Conservation (phyloP, 768 basidiomycete species). For the Boletus coccyginus region DNA sequence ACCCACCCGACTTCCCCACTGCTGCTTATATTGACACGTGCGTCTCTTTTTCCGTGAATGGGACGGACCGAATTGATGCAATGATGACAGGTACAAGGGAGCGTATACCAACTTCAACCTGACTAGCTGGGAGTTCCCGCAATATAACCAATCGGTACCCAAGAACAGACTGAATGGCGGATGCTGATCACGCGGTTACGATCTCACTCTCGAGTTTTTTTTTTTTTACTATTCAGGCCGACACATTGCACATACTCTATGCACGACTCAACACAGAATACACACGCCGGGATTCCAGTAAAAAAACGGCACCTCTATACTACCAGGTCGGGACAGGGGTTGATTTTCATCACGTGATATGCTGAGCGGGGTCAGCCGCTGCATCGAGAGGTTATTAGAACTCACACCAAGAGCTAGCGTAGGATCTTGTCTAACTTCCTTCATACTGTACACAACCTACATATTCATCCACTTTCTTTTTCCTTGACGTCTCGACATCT, state of each 20-base stretch:
- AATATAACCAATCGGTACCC: conserved; percentile 53
- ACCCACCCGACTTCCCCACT: conserved; percentile 74
- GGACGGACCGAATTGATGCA: neutral
- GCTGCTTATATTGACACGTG: conserved; percentile 70
- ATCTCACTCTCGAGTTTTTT: conserved; percentile 2
- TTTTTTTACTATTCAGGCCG: neutral
- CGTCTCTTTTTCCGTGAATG: conserved; percentile 17
- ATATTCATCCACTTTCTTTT: conserved; percentile 16
- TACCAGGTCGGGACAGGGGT: conserved; percentile 1
- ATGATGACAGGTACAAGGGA: conserved; percentile 36
- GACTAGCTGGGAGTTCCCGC: conserved; percentile 40
- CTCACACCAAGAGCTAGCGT: conserved; percentile 3
- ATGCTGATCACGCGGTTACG: conserved; percentile 20
- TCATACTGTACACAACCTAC: conserved; percentile 25
- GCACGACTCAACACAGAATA: neutral
- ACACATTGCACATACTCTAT: neutral
- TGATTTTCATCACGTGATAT: conserved; percentile 33
- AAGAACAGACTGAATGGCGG: conserved; percentile 46
- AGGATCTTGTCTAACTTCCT: conserved; percentile 17
- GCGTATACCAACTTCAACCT: conserved; percentile 44
- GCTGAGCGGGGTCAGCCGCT: conserved; percentile 30
- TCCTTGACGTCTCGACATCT: neutral
- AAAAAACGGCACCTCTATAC: too few species aligned
- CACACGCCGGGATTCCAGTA: neutral
- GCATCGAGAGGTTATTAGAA: conserved; percentile 10